Conservation (phyloP, 768 basidiomycete species). For the Chlorophyllum brunneum region DNA sequence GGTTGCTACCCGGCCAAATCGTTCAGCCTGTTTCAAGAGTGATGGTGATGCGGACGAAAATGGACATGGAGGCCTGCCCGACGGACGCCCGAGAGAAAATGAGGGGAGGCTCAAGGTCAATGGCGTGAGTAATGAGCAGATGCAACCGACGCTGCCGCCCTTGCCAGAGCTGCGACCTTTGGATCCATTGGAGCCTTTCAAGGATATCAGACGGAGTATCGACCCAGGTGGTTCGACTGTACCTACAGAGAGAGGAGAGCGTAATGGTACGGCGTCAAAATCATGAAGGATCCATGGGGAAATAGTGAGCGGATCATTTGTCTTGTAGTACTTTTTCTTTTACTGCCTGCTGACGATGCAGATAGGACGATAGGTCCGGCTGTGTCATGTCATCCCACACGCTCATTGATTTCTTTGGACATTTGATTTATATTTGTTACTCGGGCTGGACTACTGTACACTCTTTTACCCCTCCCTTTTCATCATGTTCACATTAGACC, state of each 20-base stretch:
- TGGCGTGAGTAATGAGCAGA: background rate
- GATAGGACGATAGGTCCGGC: background rate
- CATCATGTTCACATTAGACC: background rate
- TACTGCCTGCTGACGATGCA: background rate
- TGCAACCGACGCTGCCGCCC: constrained; percentile 9
- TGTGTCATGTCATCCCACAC: background rate
- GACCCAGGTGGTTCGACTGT: background rate
- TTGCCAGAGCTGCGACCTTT: constrained; percentile 8
- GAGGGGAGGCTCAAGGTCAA: background rate
- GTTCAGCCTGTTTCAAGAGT: constrained; percentile 5
- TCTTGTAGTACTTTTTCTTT: background rate
- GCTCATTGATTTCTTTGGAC: background rate
- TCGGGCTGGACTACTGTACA: background rate
- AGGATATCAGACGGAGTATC: background rate
- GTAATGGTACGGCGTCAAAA: background rate
- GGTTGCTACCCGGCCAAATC: background rate
- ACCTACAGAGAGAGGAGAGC: background rate
- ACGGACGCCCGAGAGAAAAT: background rate
- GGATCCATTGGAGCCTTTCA: constrained; percentile 9
- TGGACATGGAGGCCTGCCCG: too few species aligned
- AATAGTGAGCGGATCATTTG: background rate
- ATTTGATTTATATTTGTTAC: background rate
- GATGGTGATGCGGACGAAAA: background rate
- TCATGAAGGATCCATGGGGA: background rate
- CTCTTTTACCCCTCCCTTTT: background rate